Evolutionary conservation across 352 stramenopile species (phyloP).

Genomic region (Phytophthora brassicae): DNA sequence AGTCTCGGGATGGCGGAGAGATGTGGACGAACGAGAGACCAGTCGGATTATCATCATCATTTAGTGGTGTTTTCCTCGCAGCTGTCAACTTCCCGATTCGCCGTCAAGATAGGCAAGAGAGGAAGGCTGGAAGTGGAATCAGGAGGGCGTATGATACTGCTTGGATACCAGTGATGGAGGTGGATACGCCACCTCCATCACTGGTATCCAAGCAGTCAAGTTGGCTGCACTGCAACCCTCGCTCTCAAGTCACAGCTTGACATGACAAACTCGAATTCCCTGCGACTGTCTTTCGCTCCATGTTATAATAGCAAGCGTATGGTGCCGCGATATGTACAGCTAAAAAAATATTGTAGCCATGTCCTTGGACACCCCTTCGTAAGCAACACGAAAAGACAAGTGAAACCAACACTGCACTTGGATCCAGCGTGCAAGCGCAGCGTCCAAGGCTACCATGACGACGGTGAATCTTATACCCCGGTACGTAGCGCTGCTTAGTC

Average conservation of each 20-base stretch:
- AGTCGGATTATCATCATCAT: slow-evolving; percentile 30
- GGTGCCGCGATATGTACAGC: too few relatives aligned
- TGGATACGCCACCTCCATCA: too few relatives aligned
- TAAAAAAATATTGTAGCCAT: background rate
- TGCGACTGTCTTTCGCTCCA: too few relatives aligned
- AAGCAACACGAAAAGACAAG: slow-evolving; percentile 3
- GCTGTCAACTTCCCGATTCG: slow-evolving; percentile 13
- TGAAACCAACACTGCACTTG: background rate
- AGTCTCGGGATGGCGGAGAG: slow-evolving; percentile 19
- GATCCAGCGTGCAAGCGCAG: background rate
- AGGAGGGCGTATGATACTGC: too few relatives aligned
- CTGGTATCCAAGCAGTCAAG: too few relatives aligned
- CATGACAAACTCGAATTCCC: too few relatives aligned
- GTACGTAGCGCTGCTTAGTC: slow-evolving; percentile 9
- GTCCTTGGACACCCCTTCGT: slow-evolving; percentile 4
- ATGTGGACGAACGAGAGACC: slow-evolving; percentile 25
- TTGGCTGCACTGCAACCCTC: too few relatives aligned
- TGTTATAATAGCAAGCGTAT: too few relatives aligned
- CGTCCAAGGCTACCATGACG: slow-evolving; percentile 24
- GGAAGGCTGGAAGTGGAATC: slow-evolving; percentile 7
- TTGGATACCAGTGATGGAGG: too few relatives aligned
- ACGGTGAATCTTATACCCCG: slow-evolving; percentile 47
- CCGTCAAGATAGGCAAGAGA: slow-evolving; percentile 13
- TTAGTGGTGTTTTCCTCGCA: slow-evolving; percentile 30
- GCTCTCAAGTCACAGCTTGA: too few relatives aligned